Base-by-base conservation (phyloP, 169 alveolate genomes). In the Cryptosporidium meleagridis region DNA sequence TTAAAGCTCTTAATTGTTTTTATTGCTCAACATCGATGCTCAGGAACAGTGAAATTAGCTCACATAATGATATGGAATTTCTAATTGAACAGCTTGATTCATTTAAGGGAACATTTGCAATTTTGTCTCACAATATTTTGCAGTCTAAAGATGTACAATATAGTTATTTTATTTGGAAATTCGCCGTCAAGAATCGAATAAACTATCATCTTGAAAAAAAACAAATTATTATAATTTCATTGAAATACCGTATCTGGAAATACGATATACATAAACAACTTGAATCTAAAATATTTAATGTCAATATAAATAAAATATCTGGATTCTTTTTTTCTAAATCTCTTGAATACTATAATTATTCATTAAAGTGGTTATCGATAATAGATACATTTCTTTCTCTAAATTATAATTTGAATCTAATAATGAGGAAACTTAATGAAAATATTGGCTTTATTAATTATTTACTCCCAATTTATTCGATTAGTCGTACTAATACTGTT, bases 171-270 rank as follows among this genome's bases (percentile, higher is more conserved):
- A 55, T 51, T n/a, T 73, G 86, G 86, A 55, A 37, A 6, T 73
- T 73, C 12, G 58, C 58, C n/a, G 5, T 73, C 16, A 44, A 73
- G 0, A 73, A 73, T 18, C 35, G n/a, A 73, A 29, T 65, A 16
- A 35, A 65, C 12, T n/a, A 33, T 29, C 1, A 8, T 65, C 23
- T 31, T 12, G 23, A 14, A 65, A 37, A 73, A 18, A 41, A 59
- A 37, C 16, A 59, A 73, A 53, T 73, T 52, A 14, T 58, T 12
- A 2, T 26, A 33, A 26, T 14, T 33, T 52, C 68, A 55, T 35
- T 73, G 29, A 16, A 58, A 14, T 59, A 73, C 53, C 68, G 86
- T 26, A 73, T 73, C 33, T 53, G 55, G 70, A 55, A 59, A 55
- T 73, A 37, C 9, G 37, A 73, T 10, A 52, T 73, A 6, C 12